Evolutionary conservation across 2,329 filamentous ascomycete species (phyloP), one percentile per base, ranked within the genome.

Genomic region (Exophiala sideris): DNA sequence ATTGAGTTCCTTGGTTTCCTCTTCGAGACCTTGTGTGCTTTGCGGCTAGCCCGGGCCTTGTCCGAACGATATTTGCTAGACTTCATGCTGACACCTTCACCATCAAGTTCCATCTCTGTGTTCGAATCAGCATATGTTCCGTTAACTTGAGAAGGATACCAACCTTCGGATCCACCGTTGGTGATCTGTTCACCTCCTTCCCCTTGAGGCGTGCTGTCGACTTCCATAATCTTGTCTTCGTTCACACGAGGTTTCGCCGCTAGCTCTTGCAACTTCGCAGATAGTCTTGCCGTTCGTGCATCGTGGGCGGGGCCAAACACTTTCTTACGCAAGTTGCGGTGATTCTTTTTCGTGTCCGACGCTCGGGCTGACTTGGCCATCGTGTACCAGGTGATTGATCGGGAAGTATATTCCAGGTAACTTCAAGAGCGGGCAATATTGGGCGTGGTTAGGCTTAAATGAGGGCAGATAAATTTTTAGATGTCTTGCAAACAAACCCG

Each of bases 321-420:
- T 61, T 83, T 84, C 62, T 82, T 78, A 71, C 91, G 91, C 61
- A 96, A 80, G 65, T 83, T 86, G 64, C 82, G 80, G 75, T 91
- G 90, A 77, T 96, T 96, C 66, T 80, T 79, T 77, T 96, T 96
- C 66, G 79, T 84, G 62, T 82, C 78, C 69, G 87, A 95, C 62
- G 91, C 83, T 70, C 92, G 82, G 57, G 88, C 78, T 69, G 89
- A 88, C 71, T 95, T 96, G 20, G 91, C 92, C 92, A 96, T 97
- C 64, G 52, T 80, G 68, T 48, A 40, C 14, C 21, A 20, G 16
- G 11, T 4, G 9, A 9, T 20, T n/a, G 39, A 20, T 5, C n/a
- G 2, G n/a, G 11, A 10, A 20, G 5, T 24, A 42, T 7, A 8
- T 42, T 11, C 39, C n/a, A 4, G 39, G 40, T 11, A 21, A 21